Conservation (phyloP, 1,139 yeast genomes). For the Geotrichum histeridarum region DNA sequence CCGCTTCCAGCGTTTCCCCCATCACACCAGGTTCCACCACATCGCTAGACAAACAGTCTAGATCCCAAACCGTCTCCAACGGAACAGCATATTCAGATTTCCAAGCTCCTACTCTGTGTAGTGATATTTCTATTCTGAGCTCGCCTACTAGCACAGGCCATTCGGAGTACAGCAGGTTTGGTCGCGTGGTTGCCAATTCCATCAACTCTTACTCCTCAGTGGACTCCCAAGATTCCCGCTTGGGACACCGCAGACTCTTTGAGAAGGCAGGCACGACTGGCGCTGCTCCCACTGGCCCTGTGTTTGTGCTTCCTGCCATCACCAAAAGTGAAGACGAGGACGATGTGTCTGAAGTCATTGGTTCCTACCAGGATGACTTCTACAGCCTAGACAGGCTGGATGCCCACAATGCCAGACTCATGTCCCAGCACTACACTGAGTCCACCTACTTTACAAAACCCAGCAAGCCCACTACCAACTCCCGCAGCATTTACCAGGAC, state of each 20-base stretch:
- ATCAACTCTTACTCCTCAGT: slow-evolving; percentile 7
- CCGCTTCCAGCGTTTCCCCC: neutral
- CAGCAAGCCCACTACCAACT: neutral
- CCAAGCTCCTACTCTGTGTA: slow-evolving; percentile 4
- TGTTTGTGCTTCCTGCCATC: slow-evolving; percentile 5
- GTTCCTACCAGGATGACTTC: slow-evolving; percentile 1
- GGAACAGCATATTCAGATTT: neutral
- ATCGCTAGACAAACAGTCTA: neutral
- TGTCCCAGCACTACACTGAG: slow-evolving; percentile 6
- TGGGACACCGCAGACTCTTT: neutral
- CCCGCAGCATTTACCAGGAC: slow-evolving; percentile 6
- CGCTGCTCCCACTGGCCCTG: neutral
- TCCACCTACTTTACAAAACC: slow-evolving; percentile 1
- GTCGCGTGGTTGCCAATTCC: slow-evolving; percentile 7
- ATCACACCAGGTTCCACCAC: neutral
- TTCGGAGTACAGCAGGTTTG: slow-evolving; percentile 1
- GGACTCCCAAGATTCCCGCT: slow-evolving; percentile 1
- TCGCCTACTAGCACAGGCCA: slow-evolving; percentile 1
- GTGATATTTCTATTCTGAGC: slow-evolving; percentile 3
- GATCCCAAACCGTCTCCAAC: neutral
- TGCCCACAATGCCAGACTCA: slow-evolving; percentile 1
- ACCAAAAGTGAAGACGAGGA: neutral
- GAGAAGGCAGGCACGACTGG: neutral
- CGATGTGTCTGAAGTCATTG: neutral
- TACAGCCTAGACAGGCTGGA: slow-evolving; percentile 8